A percentile compares a stretch with the other conserved stretches of the same genome.
Conservation (phyloP, 768 basidiomycete species). For the Boletus sp. region DNA sequence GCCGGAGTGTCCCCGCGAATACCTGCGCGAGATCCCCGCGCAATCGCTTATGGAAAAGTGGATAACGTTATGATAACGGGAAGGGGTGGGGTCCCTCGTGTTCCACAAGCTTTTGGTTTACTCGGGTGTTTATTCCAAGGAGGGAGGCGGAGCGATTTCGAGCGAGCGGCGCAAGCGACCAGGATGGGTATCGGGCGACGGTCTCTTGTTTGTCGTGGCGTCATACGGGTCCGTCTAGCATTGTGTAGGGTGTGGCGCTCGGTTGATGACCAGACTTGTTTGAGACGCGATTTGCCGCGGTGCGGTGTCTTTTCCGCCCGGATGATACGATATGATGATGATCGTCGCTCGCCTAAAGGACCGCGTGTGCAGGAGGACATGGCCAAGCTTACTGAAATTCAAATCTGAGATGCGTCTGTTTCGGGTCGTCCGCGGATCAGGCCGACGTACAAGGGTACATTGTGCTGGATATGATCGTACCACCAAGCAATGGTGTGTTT, state of each 20-base stretch:
- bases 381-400: background rate
- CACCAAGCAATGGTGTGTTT: background rate
- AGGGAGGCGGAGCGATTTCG: conserved; percentile 7
- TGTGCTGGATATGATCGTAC: conserved; percentile 1
- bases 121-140: too few species aligned
- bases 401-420: conserved; percentile 23
- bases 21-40: conserved; percentile 18
- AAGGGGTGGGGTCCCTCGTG: background rate
- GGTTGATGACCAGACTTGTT: background rate
- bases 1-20: conserved; percentile 5
- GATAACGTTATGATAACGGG: conserved; percentile 1
- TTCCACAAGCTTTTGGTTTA: background rate
- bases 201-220: background rate
- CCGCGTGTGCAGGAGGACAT: conserved; percentile 8
- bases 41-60: conserved; percentile 9
- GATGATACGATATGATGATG: conserved; percentile 7
- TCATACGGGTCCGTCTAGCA: background rate
- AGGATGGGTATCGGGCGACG: background rate
- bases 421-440: conserved; percentile 28
- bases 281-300: background rate
- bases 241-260: conserved; percentile 4
- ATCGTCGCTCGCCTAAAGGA: conserved; percentile 24
- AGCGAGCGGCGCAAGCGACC: background rate
- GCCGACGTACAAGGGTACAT: conserved; percentile 4
- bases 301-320: background rate